These are phyloP conservation scores for Euphrasia arctica DNA, from an alignment of 305 asterid genomes.

Conservation along the genomic window DNA sequence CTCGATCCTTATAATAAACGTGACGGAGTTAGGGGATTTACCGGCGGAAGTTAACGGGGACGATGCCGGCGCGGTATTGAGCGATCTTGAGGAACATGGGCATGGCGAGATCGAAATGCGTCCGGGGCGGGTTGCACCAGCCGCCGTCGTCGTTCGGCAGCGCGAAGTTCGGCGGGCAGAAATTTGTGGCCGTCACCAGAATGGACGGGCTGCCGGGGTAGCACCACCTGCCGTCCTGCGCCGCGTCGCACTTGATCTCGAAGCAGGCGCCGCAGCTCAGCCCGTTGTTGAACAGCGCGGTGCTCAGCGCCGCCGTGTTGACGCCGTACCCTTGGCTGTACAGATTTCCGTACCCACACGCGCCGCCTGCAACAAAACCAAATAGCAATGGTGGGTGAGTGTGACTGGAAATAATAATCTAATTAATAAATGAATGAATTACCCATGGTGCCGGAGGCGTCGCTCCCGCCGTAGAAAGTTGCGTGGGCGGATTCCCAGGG, in stretches of 20 bases:
- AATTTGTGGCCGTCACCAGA: slow-evolving; percentile 65
- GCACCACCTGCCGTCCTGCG: slow-evolving; percentile 52
- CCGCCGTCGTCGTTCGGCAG: slow-evolving; percentile 74
- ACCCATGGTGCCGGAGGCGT: slow-evolving; percentile 98
- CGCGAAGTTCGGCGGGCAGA: slow-evolving; percentile 79
- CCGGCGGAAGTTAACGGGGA: slow-evolving; percentile 85
- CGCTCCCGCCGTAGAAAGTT: slow-evolving; percentile 90
- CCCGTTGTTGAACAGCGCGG: slow-evolving; percentile 59
- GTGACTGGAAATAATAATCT: no score
- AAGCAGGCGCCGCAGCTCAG: slow-evolving; percentile 64
- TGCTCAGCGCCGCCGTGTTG: slow-evolving; percentile 59
- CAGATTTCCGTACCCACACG: slow-evolving; percentile 65
- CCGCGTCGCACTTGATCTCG: slow-evolving; percentile 52
- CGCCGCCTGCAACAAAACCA: slow-evolving; percentile 44
- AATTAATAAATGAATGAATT: neutral
- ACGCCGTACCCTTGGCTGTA: slow-evolving; percentile 73
- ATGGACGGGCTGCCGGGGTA: slow-evolving; percentile 68
- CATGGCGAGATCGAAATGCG: slow-evolving; percentile 84
- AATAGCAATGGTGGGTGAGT: neutral
- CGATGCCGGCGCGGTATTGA: slow-evolving; percentile 71
- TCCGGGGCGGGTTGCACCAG: slow-evolving; percentile 85
- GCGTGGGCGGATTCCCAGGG: slow-evolving; percentile 82
- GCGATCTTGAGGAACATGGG: slow-evolving; percentile 83
- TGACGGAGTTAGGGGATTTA: slow-evolving; percentile 3
- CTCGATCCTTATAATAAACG: neutral